Conservation (phyloP, 2,329 filamentous ascomycete species). For the Hyphodiscus sp. region DNA sequence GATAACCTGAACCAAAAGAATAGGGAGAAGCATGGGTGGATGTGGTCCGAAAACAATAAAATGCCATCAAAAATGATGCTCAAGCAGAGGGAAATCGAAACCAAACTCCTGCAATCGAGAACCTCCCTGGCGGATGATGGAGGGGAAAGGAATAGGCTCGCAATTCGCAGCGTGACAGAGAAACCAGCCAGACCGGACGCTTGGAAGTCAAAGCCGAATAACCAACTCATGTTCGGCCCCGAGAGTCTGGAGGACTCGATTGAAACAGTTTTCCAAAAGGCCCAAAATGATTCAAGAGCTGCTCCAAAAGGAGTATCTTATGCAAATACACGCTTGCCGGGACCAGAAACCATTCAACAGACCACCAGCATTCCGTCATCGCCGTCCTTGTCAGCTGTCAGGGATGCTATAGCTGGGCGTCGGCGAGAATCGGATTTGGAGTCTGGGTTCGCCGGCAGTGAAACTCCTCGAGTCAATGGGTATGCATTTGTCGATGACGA, state of each 20-base stretch:
- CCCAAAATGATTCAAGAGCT: constrained; percentile 65
- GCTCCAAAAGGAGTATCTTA: constrained; percentile 74
- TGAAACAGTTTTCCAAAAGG: constrained; percentile 59
- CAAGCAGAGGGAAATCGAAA: constrained; percentile 56
- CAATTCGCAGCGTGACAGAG: constrained; percentile 60
- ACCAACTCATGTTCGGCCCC: constrained; percentile 80
- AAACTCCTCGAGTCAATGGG: constrained; percentile 87
- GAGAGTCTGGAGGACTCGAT: constrained; percentile 55
- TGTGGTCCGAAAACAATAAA: constrained; percentile 82
- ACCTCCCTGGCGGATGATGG: constrained; percentile 49
- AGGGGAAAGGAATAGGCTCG: constrained; percentile 47
- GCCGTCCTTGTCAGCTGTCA: constrained; percentile 77
- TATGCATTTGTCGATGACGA: constrained; percentile 92
- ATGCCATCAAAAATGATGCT: constrained; percentile 74
- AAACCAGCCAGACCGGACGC: constrained; percentile 71
- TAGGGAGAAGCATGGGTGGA: constrained; percentile 80
- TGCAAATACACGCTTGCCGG: constrained; percentile 73
- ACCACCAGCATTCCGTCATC: constrained; percentile 56
- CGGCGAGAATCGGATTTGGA: constrained; percentile 58
- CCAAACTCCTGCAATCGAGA: constrained; percentile 41
- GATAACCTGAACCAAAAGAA: constrained; percentile 85
- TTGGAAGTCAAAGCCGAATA: constrained; percentile 70
- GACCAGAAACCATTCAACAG: constrained; percentile 33
- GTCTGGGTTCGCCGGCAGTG: constrained; percentile 49
- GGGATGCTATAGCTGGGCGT: constrained; percentile 74